Conservation (phyloP, 1,284 basidiomycete genomes). For the Pseudozyma sp. region DNA sequence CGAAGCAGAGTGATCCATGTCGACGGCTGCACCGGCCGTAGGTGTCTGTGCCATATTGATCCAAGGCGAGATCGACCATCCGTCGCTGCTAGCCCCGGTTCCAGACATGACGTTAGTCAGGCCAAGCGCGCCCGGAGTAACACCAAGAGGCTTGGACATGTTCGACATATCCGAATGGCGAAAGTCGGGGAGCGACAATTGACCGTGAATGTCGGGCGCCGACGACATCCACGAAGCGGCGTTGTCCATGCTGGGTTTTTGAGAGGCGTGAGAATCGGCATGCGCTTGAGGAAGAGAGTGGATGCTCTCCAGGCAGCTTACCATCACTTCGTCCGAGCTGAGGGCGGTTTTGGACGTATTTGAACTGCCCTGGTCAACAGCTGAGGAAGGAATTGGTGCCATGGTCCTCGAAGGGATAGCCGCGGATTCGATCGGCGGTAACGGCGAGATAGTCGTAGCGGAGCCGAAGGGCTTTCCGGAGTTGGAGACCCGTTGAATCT, state of each 20-base stretch:
- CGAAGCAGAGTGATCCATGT: slow-evolving; percentile 7
- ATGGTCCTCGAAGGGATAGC: slow-evolving; percentile 18
- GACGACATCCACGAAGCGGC: slow-evolving; percentile 32
- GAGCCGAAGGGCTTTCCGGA: not conserved
- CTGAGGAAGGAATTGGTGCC: not conserved
- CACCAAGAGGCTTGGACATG: slow-evolving; percentile 30
- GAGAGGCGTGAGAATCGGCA: not conserved
- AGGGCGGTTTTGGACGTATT: slow-evolving; percentile 1
- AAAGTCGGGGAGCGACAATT: slow-evolving; percentile 34
- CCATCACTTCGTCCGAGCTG: slow-evolving; percentile 28
- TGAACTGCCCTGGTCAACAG: not conserved
- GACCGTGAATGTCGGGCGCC: slow-evolving; percentile 13
- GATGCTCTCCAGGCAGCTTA: slow-evolving; percentile 45
- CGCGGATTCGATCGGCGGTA: slow-evolving; percentile 16
- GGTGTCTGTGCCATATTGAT: slow-evolving; percentile 35
- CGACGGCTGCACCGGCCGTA: slow-evolving; percentile 12
- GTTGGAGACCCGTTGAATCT: slow-evolving; percentile 12
- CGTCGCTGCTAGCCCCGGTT: slow-evolving; percentile 23
- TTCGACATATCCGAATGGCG: slow-evolving; percentile 21
- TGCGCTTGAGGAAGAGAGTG: slow-evolving; percentile 27
- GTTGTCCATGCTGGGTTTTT: slow-evolving; percentile 15
- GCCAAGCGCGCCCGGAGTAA: slow-evolving; percentile 39
- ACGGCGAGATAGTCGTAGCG: slow-evolving; percentile 6
- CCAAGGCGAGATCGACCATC: slow-evolving; percentile 56
- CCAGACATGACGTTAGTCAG: slow-evolving; percentile 20